A percentile compares a stretch with the other conserved stretches of the same genome.
These are phyloP conservation scores for Acanthamoeba castellanii DNA, from an alignment of 208 protist species.

Conservation along the genomic window DNA sequence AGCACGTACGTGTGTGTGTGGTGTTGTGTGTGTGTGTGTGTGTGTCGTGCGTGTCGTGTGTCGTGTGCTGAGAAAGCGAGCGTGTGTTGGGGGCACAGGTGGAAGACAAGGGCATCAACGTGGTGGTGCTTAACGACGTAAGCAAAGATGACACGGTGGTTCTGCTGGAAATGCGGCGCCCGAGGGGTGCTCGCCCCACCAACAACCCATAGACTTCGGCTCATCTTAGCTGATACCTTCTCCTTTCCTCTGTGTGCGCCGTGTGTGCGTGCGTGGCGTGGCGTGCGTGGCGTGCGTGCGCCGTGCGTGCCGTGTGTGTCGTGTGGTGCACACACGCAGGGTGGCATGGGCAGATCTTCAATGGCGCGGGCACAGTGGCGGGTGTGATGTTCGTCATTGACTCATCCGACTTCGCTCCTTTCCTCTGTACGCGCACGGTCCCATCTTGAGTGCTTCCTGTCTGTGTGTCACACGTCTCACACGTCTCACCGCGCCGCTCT, in stretches of 20 bases:
- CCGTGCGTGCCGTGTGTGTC: too few relatives aligned
- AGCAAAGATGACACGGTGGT: neutral
- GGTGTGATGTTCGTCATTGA: slow-evolving; percentile 16
- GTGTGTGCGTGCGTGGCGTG: too few relatives aligned
- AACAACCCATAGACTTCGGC: neutral
- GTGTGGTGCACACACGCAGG: too few relatives aligned
- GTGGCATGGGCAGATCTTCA: too few relatives aligned
- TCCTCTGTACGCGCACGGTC: neutral
- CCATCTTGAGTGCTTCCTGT: neutral
- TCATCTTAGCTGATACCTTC: neutral
- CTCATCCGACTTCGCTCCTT: neutral
- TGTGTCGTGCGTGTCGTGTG: too few relatives aligned
- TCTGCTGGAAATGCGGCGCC: neutral
- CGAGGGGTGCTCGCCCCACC: neutral
- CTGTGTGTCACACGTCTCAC: neutral
- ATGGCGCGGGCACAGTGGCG: neutral
- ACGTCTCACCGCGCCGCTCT: neutral
- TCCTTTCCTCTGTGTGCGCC: too few relatives aligned
- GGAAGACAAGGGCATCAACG: neutral
- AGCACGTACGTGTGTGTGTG: neutral
- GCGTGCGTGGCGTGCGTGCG: too few relatives aligned
- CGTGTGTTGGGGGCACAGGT: neutral
- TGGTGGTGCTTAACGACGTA: neutral
- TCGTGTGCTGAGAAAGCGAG: neutral
- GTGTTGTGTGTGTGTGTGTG: neutral